A percentile compares a stretch with the other conserved stretches of the same genome.
Evolutionary conservation across 2,329 filamentous ascomycete genomes (phyloP).

Genomic region (Paraphoma sp.): DNA sequence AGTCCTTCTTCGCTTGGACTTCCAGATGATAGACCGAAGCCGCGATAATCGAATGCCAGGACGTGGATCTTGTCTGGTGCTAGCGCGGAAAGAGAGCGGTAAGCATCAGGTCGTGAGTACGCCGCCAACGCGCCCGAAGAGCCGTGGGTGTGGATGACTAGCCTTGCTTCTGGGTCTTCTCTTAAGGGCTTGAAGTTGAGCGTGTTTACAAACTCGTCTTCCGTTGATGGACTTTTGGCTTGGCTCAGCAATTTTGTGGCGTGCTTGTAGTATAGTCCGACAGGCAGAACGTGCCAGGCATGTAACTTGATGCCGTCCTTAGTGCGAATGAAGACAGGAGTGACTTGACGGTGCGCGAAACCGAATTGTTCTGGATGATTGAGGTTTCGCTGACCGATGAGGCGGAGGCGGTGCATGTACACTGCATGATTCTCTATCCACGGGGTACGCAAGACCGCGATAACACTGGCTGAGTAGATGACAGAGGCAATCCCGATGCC

Average conservation of each 20-base stretch:
- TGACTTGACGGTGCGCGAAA: neutral
- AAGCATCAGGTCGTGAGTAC: slow-evolving; percentile 73
- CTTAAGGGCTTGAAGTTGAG: slow-evolving; percentile 57
- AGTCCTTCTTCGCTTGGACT: slow-evolving; percentile 77
- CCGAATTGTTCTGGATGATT: slow-evolving; percentile 2
- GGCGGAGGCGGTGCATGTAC: neutral
- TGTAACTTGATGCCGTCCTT: neutral
- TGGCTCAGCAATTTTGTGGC: neutral
- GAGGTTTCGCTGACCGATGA: neutral
- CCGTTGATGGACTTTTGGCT: neutral
- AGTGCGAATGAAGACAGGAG: neutral
- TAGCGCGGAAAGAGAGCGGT: slow-evolving; percentile 74
- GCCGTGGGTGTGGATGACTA: slow-evolving; percentile 59
- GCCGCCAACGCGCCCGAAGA: slow-evolving; percentile 81
- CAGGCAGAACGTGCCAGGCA: neutral
- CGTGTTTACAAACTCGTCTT: slow-evolving; percentile 55
- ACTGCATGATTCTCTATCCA: slow-evolving; percentile 3
- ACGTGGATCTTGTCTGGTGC: slow-evolving; percentile 61
- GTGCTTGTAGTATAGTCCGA: neutral
- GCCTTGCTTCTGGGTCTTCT: slow-evolving; percentile 56
- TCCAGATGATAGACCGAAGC: slow-evolving; percentile 81
- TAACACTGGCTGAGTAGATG: neutral
- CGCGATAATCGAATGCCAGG: slow-evolving; percentile 86
- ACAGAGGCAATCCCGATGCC: neutral
- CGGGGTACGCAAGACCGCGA: neutral